A percentile compares a stretch with the other conserved stretches of the same genome.
Conservation (phyloP, 164 flowering plant genomes). For the Brasenia schreberi region DNA sequence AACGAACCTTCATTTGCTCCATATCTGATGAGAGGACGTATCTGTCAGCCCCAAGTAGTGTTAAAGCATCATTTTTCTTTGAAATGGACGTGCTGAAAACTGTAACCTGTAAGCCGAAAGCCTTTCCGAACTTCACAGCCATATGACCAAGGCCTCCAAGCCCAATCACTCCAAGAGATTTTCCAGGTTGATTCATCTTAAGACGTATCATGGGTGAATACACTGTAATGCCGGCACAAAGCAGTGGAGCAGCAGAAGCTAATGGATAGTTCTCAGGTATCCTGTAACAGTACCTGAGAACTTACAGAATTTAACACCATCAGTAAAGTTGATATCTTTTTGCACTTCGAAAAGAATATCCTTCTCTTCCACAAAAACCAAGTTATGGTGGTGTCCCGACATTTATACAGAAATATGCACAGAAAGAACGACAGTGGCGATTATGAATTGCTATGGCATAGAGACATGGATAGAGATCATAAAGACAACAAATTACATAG, state of each 20-base stretch:
- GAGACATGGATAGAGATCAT: too few relatives aligned
- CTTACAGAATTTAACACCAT: neutral
- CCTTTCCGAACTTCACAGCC: conserved; percentile 81
- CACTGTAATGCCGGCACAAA: conserved; percentile 83
- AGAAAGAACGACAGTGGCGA: too few relatives aligned
- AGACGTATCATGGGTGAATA: conserved; percentile 70
- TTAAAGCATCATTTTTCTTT: conserved; percentile 64
- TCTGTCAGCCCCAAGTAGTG: conserved; percentile 51
- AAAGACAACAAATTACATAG: too few relatives aligned
- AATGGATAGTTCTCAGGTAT: conserved; percentile 43
- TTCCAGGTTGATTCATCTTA: conserved; percentile 76
- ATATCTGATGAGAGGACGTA: conserved; percentile 60
- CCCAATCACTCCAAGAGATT: conserved; percentile 68
- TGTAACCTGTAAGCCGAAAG: conserved; percentile 59
- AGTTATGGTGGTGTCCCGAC: neutral
- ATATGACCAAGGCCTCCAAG: conserved; percentile 82
- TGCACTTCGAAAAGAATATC: neutral
- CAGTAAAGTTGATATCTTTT: neutral
- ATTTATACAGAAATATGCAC: too few relatives aligned
- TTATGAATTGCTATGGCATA: too few relatives aligned
- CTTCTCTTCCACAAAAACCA: neutral
- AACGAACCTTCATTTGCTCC: conserved; percentile 52
- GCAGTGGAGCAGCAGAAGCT: conserved; percentile 62
- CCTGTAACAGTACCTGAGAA: conserved; percentile 47
- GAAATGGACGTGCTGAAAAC: conserved; percentile 65